Base-by-base conservation (phyloP, 768 basidiomycete genomes). In the button mushroom (Agaricus bisporus) region DNA sequence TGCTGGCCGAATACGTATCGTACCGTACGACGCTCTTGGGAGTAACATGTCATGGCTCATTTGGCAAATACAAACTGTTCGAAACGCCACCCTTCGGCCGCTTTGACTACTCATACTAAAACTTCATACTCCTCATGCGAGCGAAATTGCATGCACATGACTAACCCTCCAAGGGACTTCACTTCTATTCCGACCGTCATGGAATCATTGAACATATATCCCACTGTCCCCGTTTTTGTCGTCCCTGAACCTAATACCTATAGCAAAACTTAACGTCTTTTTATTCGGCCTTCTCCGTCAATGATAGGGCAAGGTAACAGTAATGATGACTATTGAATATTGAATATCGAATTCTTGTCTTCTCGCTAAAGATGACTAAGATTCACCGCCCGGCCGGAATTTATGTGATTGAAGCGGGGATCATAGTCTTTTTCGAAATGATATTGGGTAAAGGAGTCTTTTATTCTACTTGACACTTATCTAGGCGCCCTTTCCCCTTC, bases 101-200 rank as follows among this genome's bases (percentile, higher is more conserved):
- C n/a, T 54, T 38, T 37, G 45, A 38, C 45, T 14, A 44, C 18
- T 39, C n/a, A 20, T 46, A 36, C 38, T 53, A 54, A 44, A 41
- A 51, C 50, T 36, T 32, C 46, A 11, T 28, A 9, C 15, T 11
- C 32, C 17, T 41, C 17, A 25, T 39, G 39, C 20, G 29, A 32
- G 50, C 11, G 25, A 41, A 43, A 41, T 28, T 36, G 41, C 29
- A 35, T 51, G 41, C 18, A 11, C 41, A 51, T 4, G 15, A 29
- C 35, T 37, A 29, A 12, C 38, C 17, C 5, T 29, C 26, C 17
- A 17, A 43, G 50, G 4, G 17, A 32, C 28, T 41, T 32, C 11
- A 7, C 5, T 32, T 3, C 26, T 47, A 36, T 26, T 47, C 52
- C 52, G 52, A 38, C 38, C 28, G 45, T 20, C 52, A 38, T 51